A percentile compares a stretch with the other conserved stretches of the same genome.
Conservation (phyloP, 495 filamentous ascomycete genomes). For the Aspergillus olivimuriae region DNA sequence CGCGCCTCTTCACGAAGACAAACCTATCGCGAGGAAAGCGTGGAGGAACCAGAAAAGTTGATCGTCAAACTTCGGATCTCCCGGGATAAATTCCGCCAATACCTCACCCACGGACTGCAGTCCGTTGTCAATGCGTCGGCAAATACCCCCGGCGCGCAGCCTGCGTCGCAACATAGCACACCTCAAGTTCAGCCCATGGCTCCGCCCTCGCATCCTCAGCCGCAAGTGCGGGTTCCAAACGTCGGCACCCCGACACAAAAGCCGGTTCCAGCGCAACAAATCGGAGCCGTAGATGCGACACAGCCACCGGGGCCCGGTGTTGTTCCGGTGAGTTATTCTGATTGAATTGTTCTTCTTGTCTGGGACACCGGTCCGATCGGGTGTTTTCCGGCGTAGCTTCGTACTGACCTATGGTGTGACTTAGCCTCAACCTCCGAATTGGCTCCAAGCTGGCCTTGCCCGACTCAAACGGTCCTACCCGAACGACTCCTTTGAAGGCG, state of each 20-base stretch:
- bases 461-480: conserved; percentile 60
- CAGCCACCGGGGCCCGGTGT: conserved; percentile 51
- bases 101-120: conserved; percentile 46
- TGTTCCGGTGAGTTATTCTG: conserved; percentile 47
- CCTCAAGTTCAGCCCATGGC: conserved; percentile 54
- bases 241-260: conserved; percentile 20
- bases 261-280: conserved; percentile 41
- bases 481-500: conserved; percentile 72
- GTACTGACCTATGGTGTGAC: conserved; percentile 14
- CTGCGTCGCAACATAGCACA: conserved; percentile 45
- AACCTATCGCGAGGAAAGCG: conserved; percentile 63
- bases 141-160: conserved; percentile 20
- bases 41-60: conserved; percentile 55
- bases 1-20: conserved; percentile 58
- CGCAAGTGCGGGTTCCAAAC: conserved; percentile 28
- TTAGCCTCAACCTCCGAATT: conserved; percentile 71
- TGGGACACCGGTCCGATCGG: conserved; percentile 2
- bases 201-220: conserved; percentile 43
- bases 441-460: conserved; percentile 64
- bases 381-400: conserved; percentile 3
- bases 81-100: conserved; percentile 53
- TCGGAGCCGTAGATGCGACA: conserved; percentile 57
- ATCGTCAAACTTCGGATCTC: conserved; percentile 69
- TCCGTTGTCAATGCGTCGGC: conserved; percentile 13
- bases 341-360: conserved; percentile 5